These are phyloP conservation scores for Pseudocercospora cruenta DNA, from an alignment of 2,329 filamentous ascomycete genomes.

Conservation along the genomic window DNA sequence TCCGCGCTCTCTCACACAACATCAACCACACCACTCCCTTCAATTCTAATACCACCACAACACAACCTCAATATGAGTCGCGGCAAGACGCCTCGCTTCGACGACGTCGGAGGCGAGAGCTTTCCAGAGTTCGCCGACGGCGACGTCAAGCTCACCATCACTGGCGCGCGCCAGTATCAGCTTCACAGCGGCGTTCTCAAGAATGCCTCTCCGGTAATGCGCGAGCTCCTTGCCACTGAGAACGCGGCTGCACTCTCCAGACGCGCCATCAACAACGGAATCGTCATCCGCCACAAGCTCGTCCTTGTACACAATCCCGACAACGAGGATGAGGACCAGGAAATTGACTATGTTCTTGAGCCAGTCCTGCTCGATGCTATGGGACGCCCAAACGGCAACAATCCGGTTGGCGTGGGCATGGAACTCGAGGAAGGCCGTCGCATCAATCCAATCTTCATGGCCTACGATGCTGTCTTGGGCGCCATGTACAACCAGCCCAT, in stretches of 20 bases:
- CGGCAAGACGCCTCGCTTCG: not conserved
- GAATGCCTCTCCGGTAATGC: constrained; percentile 28
- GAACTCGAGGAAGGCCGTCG: constrained; percentile 30
- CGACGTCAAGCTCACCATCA: constrained; percentile 45
- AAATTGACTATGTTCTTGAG: constrained; percentile 19
- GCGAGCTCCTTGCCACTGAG: constrained; percentile 27
- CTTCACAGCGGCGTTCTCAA: constrained; percentile 45
- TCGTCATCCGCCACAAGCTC: constrained; percentile 29
- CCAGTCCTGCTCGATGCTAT: constrained; percentile 25
- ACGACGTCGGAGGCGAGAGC: constrained; percentile 10
- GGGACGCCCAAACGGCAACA: constrained; percentile 18
- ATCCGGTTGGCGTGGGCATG: constrained; percentile 19
- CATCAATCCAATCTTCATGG: constrained; percentile 23
- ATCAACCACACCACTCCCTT: not conserved
- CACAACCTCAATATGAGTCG: constrained; percentile 2
- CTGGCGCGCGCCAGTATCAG: constrained; percentile 41
- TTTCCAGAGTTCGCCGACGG: constrained; percentile 46
- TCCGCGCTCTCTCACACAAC: not conserved
- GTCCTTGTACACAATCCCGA: constrained; percentile 26
- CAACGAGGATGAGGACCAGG: constrained; percentile 15
- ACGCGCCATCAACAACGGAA: constrained; percentile 34
- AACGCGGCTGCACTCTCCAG: constrained; percentile 36
- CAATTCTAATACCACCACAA: constrained; percentile 5
- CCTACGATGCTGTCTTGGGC: constrained; percentile 51
- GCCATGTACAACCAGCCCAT: constrained; percentile 52